Evolutionary conservation across 2,329 filamentous ascomycete genomes (phyloP), one percentile per base, ranked within the genome.

Genomic region (Huntiella abstrusa): DNA sequence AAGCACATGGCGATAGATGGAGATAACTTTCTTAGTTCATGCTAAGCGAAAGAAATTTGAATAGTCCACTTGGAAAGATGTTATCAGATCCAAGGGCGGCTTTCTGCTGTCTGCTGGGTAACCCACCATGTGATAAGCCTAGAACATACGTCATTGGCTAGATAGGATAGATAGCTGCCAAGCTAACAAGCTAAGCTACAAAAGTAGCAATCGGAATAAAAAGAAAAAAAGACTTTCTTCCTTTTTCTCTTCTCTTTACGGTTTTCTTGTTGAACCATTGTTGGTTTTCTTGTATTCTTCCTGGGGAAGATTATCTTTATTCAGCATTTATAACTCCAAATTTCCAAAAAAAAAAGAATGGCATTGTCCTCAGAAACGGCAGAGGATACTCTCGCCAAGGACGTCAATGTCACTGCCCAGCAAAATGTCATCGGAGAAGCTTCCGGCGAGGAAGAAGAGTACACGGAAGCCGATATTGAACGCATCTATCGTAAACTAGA

Each of bases 401-500:
- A 33, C 5, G n/a, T 33, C n/a, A 8, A 28, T n/a, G 11, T 43
- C 16, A 33, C 34, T 7, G 16, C 28, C 19, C 28, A 43, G 17
- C 12, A 15, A 12, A 32, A 36, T n/a, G 7, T 32, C 4, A 12
- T 33, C 4, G 32, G 34, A 16, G 33, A 13, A 8, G 11, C 41
- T 28, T 17, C 33, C 7, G 13, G 11, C n/a, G 43, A 36, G 28
- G 16, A 47, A 47, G 50, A 42, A 42, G 48, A 70, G 51, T 74
- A 71, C 49, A 64, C 68, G 49, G 55, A 66, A 32, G 67, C 68
- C 54, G 65, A 65, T 36, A 63, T 75, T 38, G 72, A 76, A 56
- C 59, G 61, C 36, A 68, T 75, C 37, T 76, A 76, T 59, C 61
- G 58, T 53, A 75, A 73, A 56, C 64, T 76, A 41, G 73, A 77